Base-by-base conservation (phyloP, 768 basidiomycete genomes). In the Lactarius indigo region DNA sequence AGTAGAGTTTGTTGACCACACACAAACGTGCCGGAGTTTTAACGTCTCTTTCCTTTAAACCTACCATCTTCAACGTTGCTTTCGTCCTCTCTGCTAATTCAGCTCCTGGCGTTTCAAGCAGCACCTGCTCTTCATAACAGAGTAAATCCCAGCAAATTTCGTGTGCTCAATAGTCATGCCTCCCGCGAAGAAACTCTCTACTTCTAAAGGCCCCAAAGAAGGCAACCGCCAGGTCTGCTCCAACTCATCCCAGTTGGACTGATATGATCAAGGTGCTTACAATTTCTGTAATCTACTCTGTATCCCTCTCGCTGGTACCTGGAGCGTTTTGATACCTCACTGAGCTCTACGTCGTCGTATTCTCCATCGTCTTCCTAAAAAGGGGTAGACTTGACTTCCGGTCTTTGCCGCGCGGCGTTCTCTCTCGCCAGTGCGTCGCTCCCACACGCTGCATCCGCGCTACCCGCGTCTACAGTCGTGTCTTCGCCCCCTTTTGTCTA, bases 251-350 rank as follows among this genome's bases (percentile, higher is more conserved):
- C 15, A 75, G 82, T 65, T 89, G 87, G 86, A 76, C 83, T 64
- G 89, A 91, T 63, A 92, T 92, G 90, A 91, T 92, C 76, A 91
- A 90, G 83, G 90, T 89, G 72, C 74, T 81, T 69, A 64, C 59
- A 55, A 57, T 56, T 68, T 61, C 61, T 39, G 35, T 59, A 74
- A 61, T 56, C 59, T 37, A 47, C 52, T 59, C 57, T 42, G 12
- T 26, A 44, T 57, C 62, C 66, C 71, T 15, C 50, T 62, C 26
- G 42, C 52, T 41, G 62, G 61, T 30, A 41, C 63, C 33, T 64
- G 62, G 71, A 70, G 63, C 61, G 59, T 68, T 63, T 71, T 70
- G 18, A 37, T 35, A 20, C 64, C 52, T 62, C 47, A 57, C 37
- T 59, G 44, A 39, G 54, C 30, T 39, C 47, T 35, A 56, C 37